A percentile compares a stretch with the other conserved stretches of the same genome.
These are phyloP conservation scores for Amylocystis lapponica DNA, from an alignment of 768 basidiomycete species.

Conservation along the genomic window DNA sequence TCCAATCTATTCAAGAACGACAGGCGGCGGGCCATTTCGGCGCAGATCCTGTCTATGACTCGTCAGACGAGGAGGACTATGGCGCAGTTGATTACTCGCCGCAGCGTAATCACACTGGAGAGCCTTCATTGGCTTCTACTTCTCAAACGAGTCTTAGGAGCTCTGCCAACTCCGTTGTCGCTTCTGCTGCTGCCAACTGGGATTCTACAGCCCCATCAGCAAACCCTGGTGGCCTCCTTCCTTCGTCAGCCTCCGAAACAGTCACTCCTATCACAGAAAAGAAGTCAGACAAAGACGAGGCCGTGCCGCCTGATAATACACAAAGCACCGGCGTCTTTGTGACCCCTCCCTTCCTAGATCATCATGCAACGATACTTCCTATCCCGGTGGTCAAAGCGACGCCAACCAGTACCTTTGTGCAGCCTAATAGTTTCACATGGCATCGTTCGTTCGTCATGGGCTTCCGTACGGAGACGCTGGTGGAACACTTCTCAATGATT, in stretches of 20 bases:
- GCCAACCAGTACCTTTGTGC: neutral
- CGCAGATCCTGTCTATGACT: constrained; percentile 33
- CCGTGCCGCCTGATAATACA: too few relatives aligned
- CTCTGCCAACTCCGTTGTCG: neutral
- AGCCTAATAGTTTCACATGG: constrained; percentile 21
- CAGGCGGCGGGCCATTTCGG: constrained; percentile 53
- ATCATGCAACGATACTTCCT: neutral
- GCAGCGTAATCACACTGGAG: neutral
- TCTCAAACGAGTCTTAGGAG: neutral
- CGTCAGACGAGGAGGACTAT: constrained; percentile 40
- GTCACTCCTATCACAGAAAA: neutral
- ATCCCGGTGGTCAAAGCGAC: constrained; percentile 1
- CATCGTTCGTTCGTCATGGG: constrained; percentile 72
- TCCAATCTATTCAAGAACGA: constrained; percentile 63
- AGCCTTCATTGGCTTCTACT: neutral
- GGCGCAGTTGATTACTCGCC: constrained; percentile 17
- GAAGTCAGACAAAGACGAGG: neutral
- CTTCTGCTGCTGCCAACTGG: neutral
- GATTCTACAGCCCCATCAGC: neutral
- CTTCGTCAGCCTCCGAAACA: neutral
- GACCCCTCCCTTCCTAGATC: constrained; percentile 5
- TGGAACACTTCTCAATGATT: constrained; percentile 80
- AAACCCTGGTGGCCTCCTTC: neutral
- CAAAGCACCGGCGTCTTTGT: neutral
- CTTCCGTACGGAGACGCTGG: constrained; percentile 55